Percentiles rank a stretch among this genome's conserved stretches.
Evolutionary conservation across 2,329 filamentous ascomycete genomes (phyloP).

Genomic region (Ophiobolus disseminans): DNA sequence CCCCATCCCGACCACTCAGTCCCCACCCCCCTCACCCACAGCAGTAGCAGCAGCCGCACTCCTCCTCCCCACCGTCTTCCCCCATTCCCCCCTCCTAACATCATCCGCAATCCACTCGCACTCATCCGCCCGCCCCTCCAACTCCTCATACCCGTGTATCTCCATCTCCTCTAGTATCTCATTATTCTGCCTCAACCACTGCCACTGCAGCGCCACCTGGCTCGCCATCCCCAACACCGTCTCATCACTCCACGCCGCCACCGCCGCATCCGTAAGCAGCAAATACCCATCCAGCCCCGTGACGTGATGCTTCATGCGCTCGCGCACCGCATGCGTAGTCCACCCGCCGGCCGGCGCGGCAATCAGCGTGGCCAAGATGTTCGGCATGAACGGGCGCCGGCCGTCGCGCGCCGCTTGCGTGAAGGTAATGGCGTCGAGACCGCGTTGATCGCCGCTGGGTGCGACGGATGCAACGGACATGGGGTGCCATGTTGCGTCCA

Average conservation of each 20-base stretch:
- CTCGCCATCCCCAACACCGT: conserved; percentile 14
- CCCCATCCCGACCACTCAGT: conserved; percentile 5
- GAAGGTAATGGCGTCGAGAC: neutral
- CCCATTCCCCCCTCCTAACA: conserved; percentile 4
- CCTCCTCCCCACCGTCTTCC: neutral
- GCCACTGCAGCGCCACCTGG: conserved; percentile 32
- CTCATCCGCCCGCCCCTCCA: conserved; percentile 31
- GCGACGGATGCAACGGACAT: conserved; percentile 14
- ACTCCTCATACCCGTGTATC: conserved; percentile 27
- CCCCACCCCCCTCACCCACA: neutral
- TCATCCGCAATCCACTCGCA: conserved; percentile 36
- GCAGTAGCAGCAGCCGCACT: neutral
- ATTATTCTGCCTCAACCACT: conserved; percentile 38
- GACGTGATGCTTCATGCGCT: conserved; percentile 41
- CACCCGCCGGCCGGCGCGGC: conserved; percentile 22
- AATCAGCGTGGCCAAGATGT: conserved; percentile 34
- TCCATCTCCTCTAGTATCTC: conserved; percentile 35
- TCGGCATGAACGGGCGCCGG: conserved; percentile 26
- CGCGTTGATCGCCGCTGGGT: neutral
- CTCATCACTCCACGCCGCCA: conserved; percentile 19
- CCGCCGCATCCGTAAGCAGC: conserved; percentile 27
- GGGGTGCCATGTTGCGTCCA: conserved; percentile 8
- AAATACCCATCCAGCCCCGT: conserved; percentile 33
- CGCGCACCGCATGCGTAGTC: conserved; percentile 22
- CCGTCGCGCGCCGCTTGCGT: conserved; percentile 4